Conservation (phyloP, 1,139 yeast genomes). For the Kodamaea derodonti region DNA sequence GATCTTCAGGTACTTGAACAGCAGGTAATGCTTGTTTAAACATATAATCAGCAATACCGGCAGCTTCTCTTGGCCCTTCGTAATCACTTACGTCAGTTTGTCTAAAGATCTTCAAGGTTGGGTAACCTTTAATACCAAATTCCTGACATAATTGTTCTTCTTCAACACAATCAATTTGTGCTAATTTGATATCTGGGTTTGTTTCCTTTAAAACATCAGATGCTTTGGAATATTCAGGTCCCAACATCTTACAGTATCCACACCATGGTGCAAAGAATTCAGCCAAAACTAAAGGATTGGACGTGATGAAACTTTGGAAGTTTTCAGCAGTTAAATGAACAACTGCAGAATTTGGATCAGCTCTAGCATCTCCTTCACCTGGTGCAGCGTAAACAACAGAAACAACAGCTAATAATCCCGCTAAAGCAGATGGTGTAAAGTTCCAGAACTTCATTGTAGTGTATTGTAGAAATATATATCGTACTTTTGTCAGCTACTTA, state of each 20-base stretch:
- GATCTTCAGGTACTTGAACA: conserved; percentile 51
- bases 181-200: conserved; percentile 63
- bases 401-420: conserved; percentile 37
- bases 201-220: conserved; percentile 69
- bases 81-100: conserved; percentile 33
- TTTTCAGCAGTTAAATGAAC: conserved; percentile 62
- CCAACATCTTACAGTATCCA: conserved; percentile 94
- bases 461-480: not conserved
- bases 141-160: conserved; percentile 76
- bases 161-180: conserved; percentile 90
- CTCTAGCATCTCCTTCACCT: conserved; percentile 57
- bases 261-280: conserved; percentile 99
- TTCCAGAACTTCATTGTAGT: conserved; percentile 39
- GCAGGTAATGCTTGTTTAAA: conserved; percentile 79
- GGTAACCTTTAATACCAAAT: conserved; percentile 83
- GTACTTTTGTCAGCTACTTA: conserved; percentile 1
- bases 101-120: conserved; percentile 83
- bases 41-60: conserved; percentile 76
- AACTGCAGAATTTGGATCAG: conserved; percentile 84
- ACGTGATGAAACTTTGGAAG: conserved; percentile 62
- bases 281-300: conserved; percentile 79
- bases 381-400: conserved; percentile 37
- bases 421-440: conserved; percentile 35
- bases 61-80: conserved; percentile 80
- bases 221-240: conserved; percentile 86